Conservation (phyloP, 108 stramenopile species). For the Schizochytrium sp. region DNA sequence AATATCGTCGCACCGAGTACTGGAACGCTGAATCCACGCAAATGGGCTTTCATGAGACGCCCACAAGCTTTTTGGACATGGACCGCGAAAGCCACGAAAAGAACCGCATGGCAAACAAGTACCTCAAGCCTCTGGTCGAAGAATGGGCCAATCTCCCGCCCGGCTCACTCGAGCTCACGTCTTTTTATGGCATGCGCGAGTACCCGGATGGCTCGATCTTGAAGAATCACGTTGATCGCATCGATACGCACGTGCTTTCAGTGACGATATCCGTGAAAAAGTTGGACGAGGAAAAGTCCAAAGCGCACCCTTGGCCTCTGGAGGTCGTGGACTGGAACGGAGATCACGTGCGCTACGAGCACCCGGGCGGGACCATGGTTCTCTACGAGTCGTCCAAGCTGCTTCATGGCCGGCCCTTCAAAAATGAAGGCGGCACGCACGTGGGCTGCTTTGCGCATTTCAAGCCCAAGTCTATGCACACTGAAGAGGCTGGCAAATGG, state of each 20-base stretch:
- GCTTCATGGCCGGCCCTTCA: neutral
- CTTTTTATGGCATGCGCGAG: neutral
- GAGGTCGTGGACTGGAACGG: neutral
- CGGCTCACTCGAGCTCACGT: neutral
- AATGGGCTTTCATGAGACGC: neutral
- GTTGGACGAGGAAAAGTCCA: constrained; percentile 9
- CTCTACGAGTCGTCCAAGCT: constrained; percentile 1
- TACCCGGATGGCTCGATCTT: neutral
- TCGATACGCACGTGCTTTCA: neutral
- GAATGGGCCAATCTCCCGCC: neutral
- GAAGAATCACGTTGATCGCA: constrained; percentile 6
- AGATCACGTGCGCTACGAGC: constrained; percentile 12
- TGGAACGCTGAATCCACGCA: neutral
- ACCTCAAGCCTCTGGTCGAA: neutral
- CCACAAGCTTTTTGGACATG: neutral
- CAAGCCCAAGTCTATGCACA: constrained; percentile 3
- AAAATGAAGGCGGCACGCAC: neutral
- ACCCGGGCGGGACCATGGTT: constrained; percentile 10
- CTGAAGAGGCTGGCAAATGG: neutral
- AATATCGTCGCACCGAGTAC: neutral
- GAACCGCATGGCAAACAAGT: neutral
- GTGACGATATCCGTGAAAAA: neutral
- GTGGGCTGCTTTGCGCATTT: constrained; percentile 9
- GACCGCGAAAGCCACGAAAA: neutral
- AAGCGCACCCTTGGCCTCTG: neutral